Percentiles rank a stretch among this genome's conserved stretches.
Conservation (phyloP, 495 filamentous ascomycete species). For the Ascobolus immersus region DNA sequence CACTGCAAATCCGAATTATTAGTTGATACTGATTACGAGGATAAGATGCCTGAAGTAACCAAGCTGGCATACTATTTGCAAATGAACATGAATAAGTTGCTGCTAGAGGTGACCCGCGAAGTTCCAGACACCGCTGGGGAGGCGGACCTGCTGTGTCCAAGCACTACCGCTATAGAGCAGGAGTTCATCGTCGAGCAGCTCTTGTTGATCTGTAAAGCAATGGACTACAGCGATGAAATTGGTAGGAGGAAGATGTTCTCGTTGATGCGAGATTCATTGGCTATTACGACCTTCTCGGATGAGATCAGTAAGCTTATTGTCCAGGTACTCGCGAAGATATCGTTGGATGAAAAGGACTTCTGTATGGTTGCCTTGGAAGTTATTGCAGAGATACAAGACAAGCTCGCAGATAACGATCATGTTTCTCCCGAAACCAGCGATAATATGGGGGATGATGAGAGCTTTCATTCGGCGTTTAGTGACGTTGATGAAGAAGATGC, state of each 20-base stretch:
- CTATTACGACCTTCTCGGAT: constrained; percentile 68
- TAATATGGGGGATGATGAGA: constrained; percentile 34
- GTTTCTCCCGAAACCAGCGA: constrained; percentile 26
- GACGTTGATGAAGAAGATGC: constrained; percentile 37
- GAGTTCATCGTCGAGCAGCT: constrained; percentile 93
- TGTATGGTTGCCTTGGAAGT: constrained; percentile 79
- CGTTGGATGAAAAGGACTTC: constrained; percentile 70
- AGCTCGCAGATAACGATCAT: constrained; percentile 36
- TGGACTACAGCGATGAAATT: constrained; percentile 90
- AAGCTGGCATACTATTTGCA: constrained; percentile 62
- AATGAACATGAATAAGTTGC: constrained; percentile 47
- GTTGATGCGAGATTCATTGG: constrained; percentile 57
- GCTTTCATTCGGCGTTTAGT: constrained; percentile 73
- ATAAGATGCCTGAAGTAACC: constrained; percentile 86
- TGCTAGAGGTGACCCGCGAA: constrained; percentile 30
- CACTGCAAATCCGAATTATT: constrained; percentile 52
- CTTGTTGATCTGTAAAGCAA: constrained; percentile 65
- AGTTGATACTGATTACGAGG: constrained; percentile 49
- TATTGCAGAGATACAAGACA: constrained; percentile 86
- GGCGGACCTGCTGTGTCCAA: constrained; percentile 26
- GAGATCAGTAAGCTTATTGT: constrained; percentile 74
- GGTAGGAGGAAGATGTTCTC: constrained; percentile 86
- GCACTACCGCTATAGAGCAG: constrained; percentile 27
- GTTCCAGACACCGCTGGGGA: constrained; percentile 43
- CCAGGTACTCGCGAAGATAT: constrained; percentile 51